These are phyloP conservation scores for Alternaria sp. DNA, from an alignment of 2,329 filamentous ascomycete species.

Conservation along the genomic window DNA sequence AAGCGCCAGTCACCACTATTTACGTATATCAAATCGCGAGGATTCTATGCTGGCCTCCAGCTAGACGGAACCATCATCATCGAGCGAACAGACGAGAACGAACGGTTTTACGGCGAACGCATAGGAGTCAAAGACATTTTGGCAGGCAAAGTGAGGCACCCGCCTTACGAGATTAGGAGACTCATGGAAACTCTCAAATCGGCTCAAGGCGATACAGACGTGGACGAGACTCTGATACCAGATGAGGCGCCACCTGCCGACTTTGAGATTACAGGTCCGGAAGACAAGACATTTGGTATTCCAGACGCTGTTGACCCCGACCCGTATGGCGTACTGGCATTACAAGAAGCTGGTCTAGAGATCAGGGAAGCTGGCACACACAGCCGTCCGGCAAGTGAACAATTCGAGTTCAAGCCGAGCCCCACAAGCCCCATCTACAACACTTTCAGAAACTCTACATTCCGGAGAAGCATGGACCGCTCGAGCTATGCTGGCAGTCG, in stretches of 20 bases:
- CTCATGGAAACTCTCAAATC: conserved; percentile 85
- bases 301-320: conserved; percentile 84
- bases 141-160: conserved; percentile 63
- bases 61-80: conserved; percentile 87
- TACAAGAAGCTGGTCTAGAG: conserved; percentile 89
- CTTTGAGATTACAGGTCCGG: conserved; percentile 59
- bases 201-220: conserved; percentile 81
- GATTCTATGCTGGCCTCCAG: conserved; percentile 85
- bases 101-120: conserved; percentile 77
- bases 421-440: conserved; percentile 74
- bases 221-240: conserved; percentile 72
- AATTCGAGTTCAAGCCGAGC: conserved; percentile 81
- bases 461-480: conserved; percentile 73
- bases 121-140: conserved; percentile 69
- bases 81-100: conserved; percentile 86
- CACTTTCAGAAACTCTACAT: conserved; percentile 64
- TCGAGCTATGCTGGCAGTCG: conserved; percentile 62
- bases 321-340: conserved; percentile 85
- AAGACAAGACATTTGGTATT: conserved; percentile 72
- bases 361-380: conserved; percentile 88
- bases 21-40: conserved; percentile 88
- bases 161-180: conserved; percentile 62
- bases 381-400: conserved; percentile 74
- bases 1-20: conserved; percentile 75
- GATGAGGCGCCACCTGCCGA: conserved; percentile 79